A percentile compares a stretch with the other conserved stretches of the same genome.
phyloP scores from a whole-genome alignment of 768 basidiomycete species.

The Rhizopogon vulgaris region DNA sequence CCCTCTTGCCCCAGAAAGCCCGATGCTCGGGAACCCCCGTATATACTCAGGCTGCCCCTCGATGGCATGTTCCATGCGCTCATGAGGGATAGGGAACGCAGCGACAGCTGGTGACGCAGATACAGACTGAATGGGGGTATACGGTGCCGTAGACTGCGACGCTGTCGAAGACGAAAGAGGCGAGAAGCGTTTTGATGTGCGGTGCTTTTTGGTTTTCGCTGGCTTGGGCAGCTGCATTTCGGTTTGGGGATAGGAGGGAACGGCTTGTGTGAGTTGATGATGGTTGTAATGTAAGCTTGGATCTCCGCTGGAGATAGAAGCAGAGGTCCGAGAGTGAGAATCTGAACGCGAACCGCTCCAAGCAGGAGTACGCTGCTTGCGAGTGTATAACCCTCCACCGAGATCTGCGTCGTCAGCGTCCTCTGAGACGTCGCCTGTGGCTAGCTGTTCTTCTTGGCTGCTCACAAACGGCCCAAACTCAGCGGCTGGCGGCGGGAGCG shows the following conservation, averaged over 20 bases:
- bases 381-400: constrained; percentile 49
- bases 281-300: constrained; percentile 18
- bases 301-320: constrained; percentile 33
- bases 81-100: constrained; percentile 21
- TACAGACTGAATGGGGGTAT: constrained; percentile 34
- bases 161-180: constrained; percentile 32
- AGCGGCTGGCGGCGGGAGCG: not conserved
- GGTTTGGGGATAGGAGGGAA: constrained; percentile 20
- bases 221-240: constrained; percentile 20
- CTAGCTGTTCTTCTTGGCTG: constrained; percentile 5
- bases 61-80: constrained; percentile 30
- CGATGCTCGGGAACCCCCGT: constrained; percentile 31
- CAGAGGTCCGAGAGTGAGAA: constrained; percentile 56
- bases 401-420: constrained; percentile 53
- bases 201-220: constrained; percentile 12
- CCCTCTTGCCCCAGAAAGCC: constrained; percentile 28
- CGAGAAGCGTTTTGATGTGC: constrained; percentile 26
- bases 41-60: constrained; percentile 13
- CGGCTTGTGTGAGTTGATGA: constrained; percentile 18
- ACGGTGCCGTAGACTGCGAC: constrained; percentile 40
- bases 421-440: constrained; percentile 12
- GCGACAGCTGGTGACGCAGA: constrained; percentile 20
- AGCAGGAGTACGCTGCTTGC: constrained; percentile 25
- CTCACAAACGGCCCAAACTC: constrained; percentile 26
- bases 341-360: constrained; percentile 43